phyloP scores from a whole-genome alignment of 352 stramenopile genomes.

The Globisporangium barbulae region DNA sequence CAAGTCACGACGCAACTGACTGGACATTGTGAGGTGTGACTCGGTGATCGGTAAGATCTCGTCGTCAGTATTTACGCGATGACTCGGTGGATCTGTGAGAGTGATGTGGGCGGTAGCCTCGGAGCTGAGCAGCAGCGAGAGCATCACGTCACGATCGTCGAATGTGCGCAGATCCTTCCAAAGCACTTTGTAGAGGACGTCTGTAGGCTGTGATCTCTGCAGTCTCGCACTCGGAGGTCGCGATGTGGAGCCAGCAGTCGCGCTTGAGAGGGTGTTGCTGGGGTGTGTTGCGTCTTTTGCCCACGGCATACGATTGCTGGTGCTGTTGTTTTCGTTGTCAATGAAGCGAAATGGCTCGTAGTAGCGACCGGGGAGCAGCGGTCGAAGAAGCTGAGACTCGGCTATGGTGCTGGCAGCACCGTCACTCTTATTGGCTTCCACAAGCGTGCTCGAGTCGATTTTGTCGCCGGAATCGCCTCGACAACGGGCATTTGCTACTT shows the following conservation, averaged over 20 bases:
- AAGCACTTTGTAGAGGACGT: constrained; percentile 43
- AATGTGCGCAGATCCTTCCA: constrained; percentile 35
- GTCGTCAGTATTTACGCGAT: not conserved
- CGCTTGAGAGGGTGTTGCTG: not conserved
- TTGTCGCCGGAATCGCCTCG: not conserved
- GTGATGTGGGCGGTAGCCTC: constrained; percentile 26
- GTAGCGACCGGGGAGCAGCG: constrained; percentile 16
- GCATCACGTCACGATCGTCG: constrained; percentile 7
- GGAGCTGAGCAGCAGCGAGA: constrained; percentile 42
- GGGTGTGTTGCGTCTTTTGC: not conserved
- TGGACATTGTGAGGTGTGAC: constrained; percentile 22
- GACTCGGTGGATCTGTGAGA: not conserved
- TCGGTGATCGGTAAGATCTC: constrained; percentile 17
- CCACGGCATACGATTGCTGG: not conserved
- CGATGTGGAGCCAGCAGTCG: not conserved
- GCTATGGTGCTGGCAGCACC: not conserved
- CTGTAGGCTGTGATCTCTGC: not conserved
- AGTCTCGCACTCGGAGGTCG: not conserved
- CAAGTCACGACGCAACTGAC: constrained; percentile 28
- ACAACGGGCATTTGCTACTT: not conserved
- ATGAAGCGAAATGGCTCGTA: constrained; percentile 18
- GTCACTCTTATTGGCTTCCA: not conserved
- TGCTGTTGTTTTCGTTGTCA: not conserved
- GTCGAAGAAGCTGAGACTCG: not conserved
- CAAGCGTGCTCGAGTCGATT: not conserved